Conservation (phyloP, 2,329 filamentous ascomycete species). For the Pseudogymnoascus pannorum region DNA sequence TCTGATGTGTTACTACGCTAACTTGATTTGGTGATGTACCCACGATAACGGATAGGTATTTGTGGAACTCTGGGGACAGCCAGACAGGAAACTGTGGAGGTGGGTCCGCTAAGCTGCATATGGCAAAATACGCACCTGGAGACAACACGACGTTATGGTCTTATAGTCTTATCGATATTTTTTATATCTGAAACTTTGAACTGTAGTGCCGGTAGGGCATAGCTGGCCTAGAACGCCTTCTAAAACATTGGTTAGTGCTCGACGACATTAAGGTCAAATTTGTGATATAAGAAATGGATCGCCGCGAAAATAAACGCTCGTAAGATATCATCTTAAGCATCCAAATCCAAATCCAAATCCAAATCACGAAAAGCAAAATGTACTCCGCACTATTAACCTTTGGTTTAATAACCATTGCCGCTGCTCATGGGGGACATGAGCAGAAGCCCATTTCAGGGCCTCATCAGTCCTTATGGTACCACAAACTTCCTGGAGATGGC, state of each 20-base stretch:
- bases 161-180: background rate
- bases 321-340: too few relatives aligned
- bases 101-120: background rate
- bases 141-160: background rate
- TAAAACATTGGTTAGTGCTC: background rate
- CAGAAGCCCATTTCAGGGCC: conserved; percentile 46
- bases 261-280: background rate
- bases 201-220: background rate
- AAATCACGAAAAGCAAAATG: background rate
- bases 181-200: background rate
- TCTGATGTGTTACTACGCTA: background rate
- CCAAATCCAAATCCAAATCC: background rate
- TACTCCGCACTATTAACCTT: background rate
- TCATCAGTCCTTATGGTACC: conserved; percentile 73
- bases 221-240: background rate
- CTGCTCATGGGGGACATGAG: background rate
- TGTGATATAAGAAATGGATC: background rate
- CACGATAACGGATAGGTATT: background rate
- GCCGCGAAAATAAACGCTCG: too few relatives aligned
- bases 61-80: background rate
- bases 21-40: background rate
- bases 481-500: conserved; percentile 72
- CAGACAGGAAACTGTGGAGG: background rate
- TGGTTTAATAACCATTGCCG: background rate
- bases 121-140: background rate